Base-by-base conservation (phyloP, 768 basidiomycete genomes). In the Mycena vulgaris region DNA sequence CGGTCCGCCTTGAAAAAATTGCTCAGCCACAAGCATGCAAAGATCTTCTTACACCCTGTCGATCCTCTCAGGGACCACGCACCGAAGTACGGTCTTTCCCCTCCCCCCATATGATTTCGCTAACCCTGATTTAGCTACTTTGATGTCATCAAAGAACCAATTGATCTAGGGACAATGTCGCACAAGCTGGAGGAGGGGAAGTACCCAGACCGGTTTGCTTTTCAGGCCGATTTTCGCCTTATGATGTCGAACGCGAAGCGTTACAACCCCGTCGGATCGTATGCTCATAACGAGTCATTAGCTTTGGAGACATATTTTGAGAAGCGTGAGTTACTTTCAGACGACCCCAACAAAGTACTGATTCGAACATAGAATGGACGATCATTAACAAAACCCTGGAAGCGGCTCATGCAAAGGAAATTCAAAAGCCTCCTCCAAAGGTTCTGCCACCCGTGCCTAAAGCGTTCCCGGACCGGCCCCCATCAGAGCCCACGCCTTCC, bases 41-140 rank as follows among this genome's bases (percentile, higher is more conserved):
- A 81, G 30, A 75, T 93, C 61, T 99, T 99, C 81, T 83, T 91
- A 47, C 90, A 93, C 67, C 95, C 97, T 35, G 97, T 99, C n/a
- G 96, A 98, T 81, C 96, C 96, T n/a, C 89, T 97, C 47, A 87
- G 95, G 72, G 96, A 98, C 75, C 88, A 89, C 75, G 96, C 95
- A 13, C 95, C 95, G 21, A 93, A 93, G 94, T 97, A 30, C 72
- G 9, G 31, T 59, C 39, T 63, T 49, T 63, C 67, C 16, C 63
- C 23, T 45, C 2, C 31, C 27, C 5, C 23, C 27, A 6, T 27
- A 60, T 73, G 66, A 49, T n/a, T n/a, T n/a, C 53, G 48, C 60
- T 19, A 58, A 47, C 51, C n/a, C 58, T 42, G 21, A 45, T 71
- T 23, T 37, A 97, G 96, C 74, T 99, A 99, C 79, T 95, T 96